These are phyloP conservation scores for Schizosaccharomyces pombe DNA, from an alignment of 805 yeast species.

Conservation along the genomic window DNA sequence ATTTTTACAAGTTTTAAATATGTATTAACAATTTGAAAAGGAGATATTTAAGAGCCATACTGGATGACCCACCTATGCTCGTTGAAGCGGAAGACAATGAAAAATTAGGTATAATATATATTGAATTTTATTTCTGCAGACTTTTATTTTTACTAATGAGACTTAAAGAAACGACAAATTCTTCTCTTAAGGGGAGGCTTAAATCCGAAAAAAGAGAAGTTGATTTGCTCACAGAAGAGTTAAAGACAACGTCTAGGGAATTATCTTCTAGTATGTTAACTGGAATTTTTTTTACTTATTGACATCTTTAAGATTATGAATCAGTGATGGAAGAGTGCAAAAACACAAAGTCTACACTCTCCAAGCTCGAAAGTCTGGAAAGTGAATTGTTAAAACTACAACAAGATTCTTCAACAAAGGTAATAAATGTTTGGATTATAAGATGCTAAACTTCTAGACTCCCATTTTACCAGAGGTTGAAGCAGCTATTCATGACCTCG, in stretches of 20 bases:
- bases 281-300: too few relatives aligned
- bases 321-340: background rate
- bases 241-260: background rate
- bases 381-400: background rate
- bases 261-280: too few relatives aligned
- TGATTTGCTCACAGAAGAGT: background rate
- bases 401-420: background rate
- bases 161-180: too few relatives aligned
- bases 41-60: slow-evolving; percentile 30
- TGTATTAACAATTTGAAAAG: background rate
- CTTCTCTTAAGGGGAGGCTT: too few relatives aligned
- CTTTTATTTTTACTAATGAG: too few relatives aligned
- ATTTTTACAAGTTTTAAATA: too few relatives aligned
- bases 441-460: too few relatives aligned
- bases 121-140: too few relatives aligned
- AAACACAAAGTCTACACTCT: background rate
- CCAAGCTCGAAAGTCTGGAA: background rate
- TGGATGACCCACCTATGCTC: slow-evolving; percentile 14
- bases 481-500: background rate
- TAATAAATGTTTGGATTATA: too few relatives aligned
- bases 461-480: background rate
- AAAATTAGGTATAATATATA: background rate
- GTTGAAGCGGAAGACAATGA: background rate
- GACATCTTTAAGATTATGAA: background rate
- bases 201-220: background rate